Evolutionary conservation across 1,139 yeast species (phyloP), one percentile per base, ranked within the genome.

Genomic region (Yamadazyma spencermartinsiae): DNA sequence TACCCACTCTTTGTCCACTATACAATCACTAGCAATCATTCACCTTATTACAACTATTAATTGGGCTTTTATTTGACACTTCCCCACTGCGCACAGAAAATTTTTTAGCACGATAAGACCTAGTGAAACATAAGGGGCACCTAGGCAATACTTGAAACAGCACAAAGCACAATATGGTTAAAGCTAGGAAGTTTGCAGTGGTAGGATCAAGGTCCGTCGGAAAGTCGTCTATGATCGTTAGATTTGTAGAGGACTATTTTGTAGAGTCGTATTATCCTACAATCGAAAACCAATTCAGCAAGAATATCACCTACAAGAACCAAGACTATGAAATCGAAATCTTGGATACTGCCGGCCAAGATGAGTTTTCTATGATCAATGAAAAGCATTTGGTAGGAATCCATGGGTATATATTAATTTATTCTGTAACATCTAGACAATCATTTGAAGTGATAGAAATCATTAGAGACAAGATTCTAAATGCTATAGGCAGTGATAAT

Each of bases 261-360:
- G 87, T 86, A 28, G 97, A 88, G 60, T 77, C 86, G 26, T 89
- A 89, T 65, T 89, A 88, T 58, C 97, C 97, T 20, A 89, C 97
- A 4, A 87, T 88, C 46, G 96, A 88, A 59, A 89, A 88, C 65
- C 94, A 88, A 62, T 87, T 86, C 63, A 76, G 83, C 54, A 87
- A 86, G 59, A 72, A 76, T 31, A 75, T 89, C 55, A 75, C 70
- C 45, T 79, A 82, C 60, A 80, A 83, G 49, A 86, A 86, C 46
- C 82, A 82, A 52, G 87, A 84, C 41, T 88, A 85, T 56, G 85
- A 86, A 40, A 79, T 92, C 20, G 96, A 89, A 58, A 86, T 89
- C 43, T 70, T 89, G 48, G 97, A 89, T 57, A 89, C 97, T 0
- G 96, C 96, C 0, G 97, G 97, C n/a, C 92, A 83, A 66, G 96